These are phyloP conservation scores for Petunia axillaris DNA, from an alignment of 257 asterid genomes.

Conservation along the genomic window DNA sequence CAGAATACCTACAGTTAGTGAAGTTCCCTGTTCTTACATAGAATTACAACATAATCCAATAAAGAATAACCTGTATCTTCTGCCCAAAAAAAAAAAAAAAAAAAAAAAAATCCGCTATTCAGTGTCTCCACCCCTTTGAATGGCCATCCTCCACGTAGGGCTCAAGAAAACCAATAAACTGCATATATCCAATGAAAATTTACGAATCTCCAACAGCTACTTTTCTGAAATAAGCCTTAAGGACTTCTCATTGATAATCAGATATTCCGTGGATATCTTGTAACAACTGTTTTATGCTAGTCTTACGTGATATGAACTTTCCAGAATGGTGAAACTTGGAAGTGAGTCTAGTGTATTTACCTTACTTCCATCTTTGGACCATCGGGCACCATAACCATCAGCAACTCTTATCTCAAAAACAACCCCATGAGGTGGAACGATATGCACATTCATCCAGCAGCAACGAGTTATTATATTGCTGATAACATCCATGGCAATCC, in stretches of 20 bases:
- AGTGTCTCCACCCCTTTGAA: conserved; percentile 74
- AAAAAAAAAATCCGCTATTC: not conserved
- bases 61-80: not conserved
- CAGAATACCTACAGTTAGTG: not conserved
- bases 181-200: conserved; percentile 35
- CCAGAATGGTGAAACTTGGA: not conserved
- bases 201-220: not conserved
- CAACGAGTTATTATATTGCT: conserved; percentile 47
- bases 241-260: not conserved
- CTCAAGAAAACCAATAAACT: conserved; percentile 92
- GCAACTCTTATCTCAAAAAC: conserved; percentile 69
- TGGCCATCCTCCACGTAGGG: conserved; percentile 71
- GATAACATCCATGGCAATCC: conserved; percentile 53
- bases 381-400: conserved; percentile 81
- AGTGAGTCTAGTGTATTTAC: conserved; percentile 29
- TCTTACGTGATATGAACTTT: not conserved
- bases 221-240: not conserved
- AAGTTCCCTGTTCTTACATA: not conserved
- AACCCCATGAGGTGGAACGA: conserved; percentile 67
- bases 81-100: not conserved
- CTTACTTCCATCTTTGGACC: conserved; percentile 85
- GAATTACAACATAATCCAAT: not conserved
- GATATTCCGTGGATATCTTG: not conserved
- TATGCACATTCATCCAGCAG: conserved; percentile 76
- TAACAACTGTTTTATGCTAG: not conserved